phyloP scores from a whole-genome alignment of 768 basidiomycete genomes.

The Psilocybe tampanensis region DNA sequence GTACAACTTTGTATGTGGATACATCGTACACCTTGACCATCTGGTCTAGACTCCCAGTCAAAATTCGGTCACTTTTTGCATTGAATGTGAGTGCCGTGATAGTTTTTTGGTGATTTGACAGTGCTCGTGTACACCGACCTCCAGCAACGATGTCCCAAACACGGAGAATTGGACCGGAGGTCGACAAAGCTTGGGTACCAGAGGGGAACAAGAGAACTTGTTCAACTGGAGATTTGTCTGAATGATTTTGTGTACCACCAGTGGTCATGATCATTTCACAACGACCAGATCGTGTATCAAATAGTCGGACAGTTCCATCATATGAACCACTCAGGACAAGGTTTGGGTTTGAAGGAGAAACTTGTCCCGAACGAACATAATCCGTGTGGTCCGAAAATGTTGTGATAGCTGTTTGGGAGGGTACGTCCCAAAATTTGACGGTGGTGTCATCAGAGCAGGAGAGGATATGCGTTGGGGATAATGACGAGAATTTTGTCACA shows the following conservation, averaged over 20 bases:
- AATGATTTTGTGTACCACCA: constrained; percentile 28
- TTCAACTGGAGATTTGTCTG: constrained; percentile 72
- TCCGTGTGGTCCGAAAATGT: constrained; percentile 90
- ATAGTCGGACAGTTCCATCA: constrained; percentile 87
- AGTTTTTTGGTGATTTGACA: constrained; percentile 99
- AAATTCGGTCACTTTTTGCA: constrained; percentile 69
- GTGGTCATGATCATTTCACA: constrained; percentile 84
- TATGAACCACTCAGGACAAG: constrained; percentile 93
- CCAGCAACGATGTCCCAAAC: constrained; percentile 96
- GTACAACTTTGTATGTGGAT: constrained; percentile 90
- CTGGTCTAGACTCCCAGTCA: constrained; percentile 92
- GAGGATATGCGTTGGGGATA: constrained; percentile 80
- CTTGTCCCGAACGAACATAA: constrained; percentile 93
- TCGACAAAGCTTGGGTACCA: constrained; percentile 81
- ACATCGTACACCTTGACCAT: constrained; percentile 99
- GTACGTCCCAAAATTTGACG: constrained; percentile 92
- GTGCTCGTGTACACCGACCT: constrained; percentile 83
- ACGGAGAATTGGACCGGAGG: constrained; percentile 89
- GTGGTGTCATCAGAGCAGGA: constrained; percentile 98
- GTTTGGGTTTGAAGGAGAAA: constrained; percentile 81
- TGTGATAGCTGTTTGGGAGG: constrained; percentile 76
- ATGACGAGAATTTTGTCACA: constrained; percentile 87
- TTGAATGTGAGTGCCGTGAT: constrained; percentile 89
- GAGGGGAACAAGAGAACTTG: constrained; percentile 92
- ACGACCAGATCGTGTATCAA: constrained; percentile 81